These are phyloP conservation scores for Platismatia glauca DNA, from an alignment of 495 filamentous ascomycete genomes.

Conservation along the genomic window DNA sequence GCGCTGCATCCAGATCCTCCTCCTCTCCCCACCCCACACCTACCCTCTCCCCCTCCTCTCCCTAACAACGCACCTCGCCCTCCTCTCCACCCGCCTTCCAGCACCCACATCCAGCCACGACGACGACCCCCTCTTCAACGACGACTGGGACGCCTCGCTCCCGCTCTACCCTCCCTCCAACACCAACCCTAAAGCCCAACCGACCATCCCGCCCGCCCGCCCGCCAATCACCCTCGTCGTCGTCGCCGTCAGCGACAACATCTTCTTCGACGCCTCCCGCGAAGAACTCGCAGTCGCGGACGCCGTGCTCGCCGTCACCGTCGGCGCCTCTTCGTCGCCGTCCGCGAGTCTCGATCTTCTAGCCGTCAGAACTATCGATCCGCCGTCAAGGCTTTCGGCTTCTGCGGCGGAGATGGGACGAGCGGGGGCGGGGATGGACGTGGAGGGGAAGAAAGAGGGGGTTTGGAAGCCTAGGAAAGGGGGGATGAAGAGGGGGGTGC, in stretches of 20 bases:
- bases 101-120: slow-evolving; percentile 72
- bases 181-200: not conserved
- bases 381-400: slow-evolving; percentile 61
- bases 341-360: slow-evolving; percentile 39
- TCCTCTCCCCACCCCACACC: slow-evolving; percentile 74
- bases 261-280: slow-evolving; percentile 85
- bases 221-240: slow-evolving; percentile 88
- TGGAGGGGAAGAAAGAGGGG: slow-evolving; percentile 43
- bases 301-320: slow-evolving; percentile 69
- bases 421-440: slow-evolving; percentile 23
- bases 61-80: slow-evolving; percentile 90
- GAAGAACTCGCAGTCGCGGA: slow-evolving; percentile 93
- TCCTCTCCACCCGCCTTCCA: slow-evolving; percentile 78
- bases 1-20: slow-evolving; percentile 56
- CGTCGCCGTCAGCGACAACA: slow-evolving; percentile 72
- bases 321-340: slow-evolving; percentile 33
- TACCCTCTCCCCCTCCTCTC: slow-evolving; percentile 90
- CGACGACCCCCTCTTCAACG: slow-evolving; percentile 96
- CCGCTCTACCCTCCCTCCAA: slow-evolving; percentile 60
- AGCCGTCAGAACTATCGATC: slow-evolving; percentile 60
- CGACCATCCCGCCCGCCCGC: slow-evolving; percentile 23
- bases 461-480: slow-evolving; percentile 74
- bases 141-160: slow-evolving; percentile 83
- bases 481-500: slow-evolving; percentile 58
- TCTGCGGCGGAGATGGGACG: slow-evolving; percentile 38